Percentiles rank a stretch among this genome's conserved stretches.
Evolutionary conservation across 2,329 filamentous ascomycete genomes (phyloP).

Genomic region (Emydomyces testavorans): DNA sequence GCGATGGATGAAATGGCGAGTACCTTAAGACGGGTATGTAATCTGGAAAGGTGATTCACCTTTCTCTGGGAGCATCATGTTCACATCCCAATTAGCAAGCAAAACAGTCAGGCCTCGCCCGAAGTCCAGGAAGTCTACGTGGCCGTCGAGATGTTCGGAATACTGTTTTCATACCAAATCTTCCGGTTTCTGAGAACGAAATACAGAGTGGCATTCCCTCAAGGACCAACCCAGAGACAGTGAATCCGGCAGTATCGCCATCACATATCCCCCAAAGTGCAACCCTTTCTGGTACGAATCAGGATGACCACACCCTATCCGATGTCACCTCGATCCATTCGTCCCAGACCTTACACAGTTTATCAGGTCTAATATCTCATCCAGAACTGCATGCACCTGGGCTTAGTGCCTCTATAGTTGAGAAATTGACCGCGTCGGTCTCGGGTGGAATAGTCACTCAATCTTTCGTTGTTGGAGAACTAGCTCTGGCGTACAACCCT

Average conservation of each 20-base stretch:
- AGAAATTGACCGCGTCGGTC: slow-evolving; percentile 79
- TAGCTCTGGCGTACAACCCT: slow-evolving; percentile 70
- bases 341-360: slow-evolving; percentile 62
- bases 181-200: slow-evolving; percentile 29
- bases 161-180: slow-evolving; percentile 64
- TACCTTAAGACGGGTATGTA: slow-evolving; percentile 36
- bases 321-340: slow-evolving; percentile 90
- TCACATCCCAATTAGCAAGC: slow-evolving; percentile 30
- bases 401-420: slow-evolving; percentile 77
- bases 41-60: not conserved
- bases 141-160: slow-evolving; percentile 86
- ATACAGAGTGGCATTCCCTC: slow-evolving; percentile 25
- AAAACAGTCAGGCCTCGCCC: slow-evolving; percentile 45
- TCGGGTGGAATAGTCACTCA: slow-evolving; percentile 60
- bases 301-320: slow-evolving; percentile 58
- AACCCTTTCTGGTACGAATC: slow-evolving; percentile 42
- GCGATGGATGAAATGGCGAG: slow-evolving; percentile 41
- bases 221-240: slow-evolving; percentile 20
- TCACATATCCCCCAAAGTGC: slow-evolving; percentile 27
- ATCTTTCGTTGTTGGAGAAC: slow-evolving; percentile 70
- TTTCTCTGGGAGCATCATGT: not conserved
- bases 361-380: slow-evolving; percentile 60
- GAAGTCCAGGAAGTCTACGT: slow-evolving; percentile 64
- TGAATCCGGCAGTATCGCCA: slow-evolving; percentile 20
- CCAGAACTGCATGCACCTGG: slow-evolving; percentile 70